Conservation (phyloP, 371 early-diverging fungal species). For the Rhizopus sp. region DNA sequence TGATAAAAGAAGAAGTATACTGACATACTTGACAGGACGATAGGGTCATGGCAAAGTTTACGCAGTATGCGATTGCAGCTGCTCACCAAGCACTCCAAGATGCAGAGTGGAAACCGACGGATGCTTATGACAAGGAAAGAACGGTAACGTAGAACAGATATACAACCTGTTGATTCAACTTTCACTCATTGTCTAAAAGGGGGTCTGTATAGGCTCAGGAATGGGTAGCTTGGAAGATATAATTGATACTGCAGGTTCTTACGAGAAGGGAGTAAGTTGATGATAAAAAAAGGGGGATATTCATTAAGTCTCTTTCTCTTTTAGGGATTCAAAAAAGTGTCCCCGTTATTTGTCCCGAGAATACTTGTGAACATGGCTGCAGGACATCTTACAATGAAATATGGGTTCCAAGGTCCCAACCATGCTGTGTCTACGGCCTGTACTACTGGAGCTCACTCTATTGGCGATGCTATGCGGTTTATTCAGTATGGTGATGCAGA, state of each 20-base stretch:
- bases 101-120: conserved; percentile 66
- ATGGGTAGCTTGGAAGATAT: conserved; percentile 93
- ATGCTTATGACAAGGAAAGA: conserved; percentile 59
- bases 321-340: conserved; percentile 79
- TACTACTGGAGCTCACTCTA: conserved; percentile 93
- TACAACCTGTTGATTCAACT: background rate
- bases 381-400: conserved; percentile 88
- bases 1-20: background rate
- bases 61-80: conserved; percentile 86
- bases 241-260: conserved; percentile 57
- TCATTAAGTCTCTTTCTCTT: background rate
- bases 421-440: conserved; percentile 94
- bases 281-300: background rate
- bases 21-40: conserved; percentile 61
- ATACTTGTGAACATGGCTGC: conserved; percentile 95
- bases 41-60: conserved; percentile 78
- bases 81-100: conserved; percentile 87
- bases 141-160: conserved; percentile 38
- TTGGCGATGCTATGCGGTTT: conserved; percentile 93
- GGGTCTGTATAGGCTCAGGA: conserved; percentile 90
- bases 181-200: conserved; percentile 46
- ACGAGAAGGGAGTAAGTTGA: conserved; percentile 51
- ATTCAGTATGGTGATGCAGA: conserved; percentile 93
- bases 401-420: conserved; percentile 91
- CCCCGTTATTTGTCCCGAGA: conserved; percentile 90